Percentiles rank a stretch among this genome's conserved stretches.
phyloP scores from a whole-genome alignment of 2,329 filamentous ascomycete species.

The Fusarium tjaetaba region DNA sequence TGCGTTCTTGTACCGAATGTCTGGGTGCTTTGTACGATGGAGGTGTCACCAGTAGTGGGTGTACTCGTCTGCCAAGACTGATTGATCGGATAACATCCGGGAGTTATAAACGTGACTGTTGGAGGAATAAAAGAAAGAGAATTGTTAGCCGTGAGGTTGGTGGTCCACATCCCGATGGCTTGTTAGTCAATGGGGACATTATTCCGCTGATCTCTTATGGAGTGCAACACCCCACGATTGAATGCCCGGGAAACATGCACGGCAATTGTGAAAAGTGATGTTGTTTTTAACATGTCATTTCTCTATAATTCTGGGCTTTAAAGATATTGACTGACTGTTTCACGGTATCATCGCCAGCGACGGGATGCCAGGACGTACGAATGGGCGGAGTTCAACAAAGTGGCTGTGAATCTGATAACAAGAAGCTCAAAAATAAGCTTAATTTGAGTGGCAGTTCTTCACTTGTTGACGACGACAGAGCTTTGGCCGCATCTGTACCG shows the following conservation, averaged over 20 bases:
- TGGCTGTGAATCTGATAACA: background rate
- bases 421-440: slow-evolving; percentile 33
- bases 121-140: background rate
- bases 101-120: background rate
- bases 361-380: background rate
- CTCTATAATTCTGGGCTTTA: background rate
- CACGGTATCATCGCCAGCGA: background rate
- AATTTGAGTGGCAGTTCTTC: background rate
- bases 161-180: slow-evolving; percentile 12
- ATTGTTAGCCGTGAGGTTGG: background rate
- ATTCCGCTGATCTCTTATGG: slow-evolving; percentile 19
- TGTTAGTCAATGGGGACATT: slow-evolving; percentile 2
- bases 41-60: slow-evolving; percentile 11
- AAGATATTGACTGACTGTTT: background rate
- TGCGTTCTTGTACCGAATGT: background rate
- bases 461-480: background rate
- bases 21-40: background rate
- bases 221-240: slow-evolving; percentile 20
- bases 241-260: slow-evolving; percentile 12
- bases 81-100: background rate
- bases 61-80: slow-evolving; percentile 7
- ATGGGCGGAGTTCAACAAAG: background rate
- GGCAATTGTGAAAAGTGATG: slow-evolving; percentile 16
- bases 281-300: background rate
- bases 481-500: background rate